These are phyloP conservation scores for Hemisphaericaspora xylofermentans DNA, from an alignment of 1,139 yeast genomes.

Conservation along the genomic window DNA sequence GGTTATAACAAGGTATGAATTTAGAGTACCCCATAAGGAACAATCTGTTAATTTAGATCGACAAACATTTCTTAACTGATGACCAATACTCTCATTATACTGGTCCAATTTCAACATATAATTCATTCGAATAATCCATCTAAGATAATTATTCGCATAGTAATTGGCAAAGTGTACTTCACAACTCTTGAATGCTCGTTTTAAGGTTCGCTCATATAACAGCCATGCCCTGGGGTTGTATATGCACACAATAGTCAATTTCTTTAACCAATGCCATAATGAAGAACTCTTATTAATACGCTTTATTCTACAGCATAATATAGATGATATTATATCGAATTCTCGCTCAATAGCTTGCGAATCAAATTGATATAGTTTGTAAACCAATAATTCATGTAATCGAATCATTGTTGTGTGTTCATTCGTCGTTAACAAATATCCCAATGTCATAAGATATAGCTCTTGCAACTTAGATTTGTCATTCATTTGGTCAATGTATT, in stretches of 20 bases:
- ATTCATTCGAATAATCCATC: slow-evolving; percentile 28
- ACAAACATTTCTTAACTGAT: neutral
- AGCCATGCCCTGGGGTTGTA: slow-evolving; percentile 3
- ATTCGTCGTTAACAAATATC: slow-evolving; percentile 40
- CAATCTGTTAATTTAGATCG: slow-evolving; percentile 20
- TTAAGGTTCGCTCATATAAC: slow-evolving; percentile 12
- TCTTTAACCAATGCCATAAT: slow-evolving; percentile 39
- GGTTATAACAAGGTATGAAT: neutral
- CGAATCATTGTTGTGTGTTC: slow-evolving; percentile 38
- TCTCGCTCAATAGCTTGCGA: slow-evolving; percentile 19
- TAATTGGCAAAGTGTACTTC: slow-evolving; percentile 43
- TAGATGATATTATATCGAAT: slow-evolving; percentile 31
- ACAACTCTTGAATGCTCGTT: slow-evolving; percentile 30
- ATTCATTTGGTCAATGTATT: slow-evolving; percentile 5
- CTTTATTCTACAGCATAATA: slow-evolving; percentile 32
- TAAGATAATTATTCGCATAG: slow-evolving; percentile 35
- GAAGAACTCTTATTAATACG: slow-evolving; percentile 45
- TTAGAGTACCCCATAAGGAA: slow-evolving; percentile 32
- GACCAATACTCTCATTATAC: slow-evolving; percentile 4
- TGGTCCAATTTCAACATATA: slow-evolving; percentile 8
- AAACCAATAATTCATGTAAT: slow-evolving; percentile 29
- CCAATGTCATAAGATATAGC: slow-evolving; percentile 28
- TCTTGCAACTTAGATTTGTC: slow-evolving; percentile 4
- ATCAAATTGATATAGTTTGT: slow-evolving; percentile 13
- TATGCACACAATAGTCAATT: slow-evolving; percentile 23